phyloP scores from a whole-genome alignment of 1,284 basidiomycete genomes.

The Austroboletus olivaceoglutinosus region DNA sequence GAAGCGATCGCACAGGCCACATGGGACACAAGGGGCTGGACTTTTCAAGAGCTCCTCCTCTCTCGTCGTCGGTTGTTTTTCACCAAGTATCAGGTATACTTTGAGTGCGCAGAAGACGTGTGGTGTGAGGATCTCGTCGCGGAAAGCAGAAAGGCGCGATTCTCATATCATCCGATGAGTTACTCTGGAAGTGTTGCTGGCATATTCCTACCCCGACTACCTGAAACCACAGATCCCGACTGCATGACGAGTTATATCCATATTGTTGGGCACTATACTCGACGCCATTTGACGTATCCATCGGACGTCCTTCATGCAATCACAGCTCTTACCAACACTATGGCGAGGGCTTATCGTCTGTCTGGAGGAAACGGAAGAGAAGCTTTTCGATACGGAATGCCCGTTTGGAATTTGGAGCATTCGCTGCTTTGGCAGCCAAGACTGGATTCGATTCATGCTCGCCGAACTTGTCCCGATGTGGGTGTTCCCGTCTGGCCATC shows the following conservation, averaged over 20 bases:
- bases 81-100: neutral
- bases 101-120: neutral
- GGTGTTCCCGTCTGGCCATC: neutral
- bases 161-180: neutral
- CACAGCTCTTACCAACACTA: neutral
- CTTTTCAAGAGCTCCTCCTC: neutral
- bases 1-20: neutral
- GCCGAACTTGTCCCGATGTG: neutral
- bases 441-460: neutral
- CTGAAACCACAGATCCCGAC: neutral
- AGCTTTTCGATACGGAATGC: neutral
- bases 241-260: neutral
- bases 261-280: neutral
- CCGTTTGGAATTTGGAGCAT: neutral
- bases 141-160: neutral
- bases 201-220: neutral
- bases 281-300: neutral
- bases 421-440: neutral
- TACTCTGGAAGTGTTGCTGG: neutral
- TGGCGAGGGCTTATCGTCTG: neutral
- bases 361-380: neutral
- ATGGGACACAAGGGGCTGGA: neutral
- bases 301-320: neutral
- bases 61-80: neutral
- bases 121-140: neutral